These are phyloP conservation scores for Cichorium intybus DNA, from an alignment of 140 eudicot genomes.

Conservation along the genomic window DNA sequence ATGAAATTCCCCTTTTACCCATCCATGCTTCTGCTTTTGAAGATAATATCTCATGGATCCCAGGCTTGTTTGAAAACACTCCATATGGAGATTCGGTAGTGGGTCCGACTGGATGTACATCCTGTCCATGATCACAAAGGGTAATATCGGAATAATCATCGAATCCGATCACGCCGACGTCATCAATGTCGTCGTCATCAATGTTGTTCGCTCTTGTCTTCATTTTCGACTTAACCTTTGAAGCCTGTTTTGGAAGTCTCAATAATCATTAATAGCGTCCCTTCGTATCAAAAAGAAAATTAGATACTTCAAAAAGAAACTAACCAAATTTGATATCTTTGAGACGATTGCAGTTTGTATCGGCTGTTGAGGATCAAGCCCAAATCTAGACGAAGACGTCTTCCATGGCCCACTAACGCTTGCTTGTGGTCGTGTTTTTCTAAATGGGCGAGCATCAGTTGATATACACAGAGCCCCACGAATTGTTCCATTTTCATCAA, in stretches of 20 bases:
- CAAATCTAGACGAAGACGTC: constrained; percentile 49
- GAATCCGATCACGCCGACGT: constrained; percentile 44
- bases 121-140: constrained; percentile 33
- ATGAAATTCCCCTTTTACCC: constrained; percentile 49
- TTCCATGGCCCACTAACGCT: constrained; percentile 31
- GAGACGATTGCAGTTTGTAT: constrained; percentile 63
- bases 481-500: constrained; percentile 50
- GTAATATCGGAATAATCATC: constrained; percentile 39
- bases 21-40: constrained; percentile 80
- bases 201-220: constrained; percentile 34
- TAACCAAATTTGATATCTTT: constrained; percentile 66
- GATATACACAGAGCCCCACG: constrained; percentile 65
- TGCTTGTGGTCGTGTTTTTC: constrained; percentile 20
- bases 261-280: too few species aligned
- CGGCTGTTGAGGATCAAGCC: constrained; percentile 78
- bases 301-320: constrained; percentile 22
- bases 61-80: constrained; percentile 16
- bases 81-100: not conserved
- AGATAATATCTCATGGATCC: constrained; percentile 44
- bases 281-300: not conserved
- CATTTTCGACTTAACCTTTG: constrained; percentile 69
- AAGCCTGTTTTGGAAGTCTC: constrained; percentile 44
- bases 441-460: constrained; percentile 53
- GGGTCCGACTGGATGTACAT: too few species aligned
- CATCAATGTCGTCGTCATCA: constrained; percentile 18